Percentiles rank a stretch among this genome's conserved stretches.
These are phyloP conservation scores for Hypoxylon sp. DNA, from an alignment of 2,329 filamentous ascomycete genomes.

Conservation along the genomic window DNA sequence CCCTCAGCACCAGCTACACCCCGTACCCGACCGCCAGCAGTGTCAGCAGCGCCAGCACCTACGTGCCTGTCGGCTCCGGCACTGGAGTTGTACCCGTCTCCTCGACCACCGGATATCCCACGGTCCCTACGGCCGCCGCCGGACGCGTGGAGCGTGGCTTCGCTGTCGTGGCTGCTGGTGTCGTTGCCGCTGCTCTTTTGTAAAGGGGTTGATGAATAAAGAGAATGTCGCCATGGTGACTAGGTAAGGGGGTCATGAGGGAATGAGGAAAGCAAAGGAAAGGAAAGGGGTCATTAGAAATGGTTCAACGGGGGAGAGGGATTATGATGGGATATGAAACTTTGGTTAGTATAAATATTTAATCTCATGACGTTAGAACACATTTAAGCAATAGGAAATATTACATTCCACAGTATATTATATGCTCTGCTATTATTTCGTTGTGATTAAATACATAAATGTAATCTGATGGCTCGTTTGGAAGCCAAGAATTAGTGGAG, in stretches of 20 bases:
- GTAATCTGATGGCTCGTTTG: no score
- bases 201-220: conserved; percentile 24
- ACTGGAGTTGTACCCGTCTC: conserved; percentile 13
- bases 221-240: conserved; percentile 2
- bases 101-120: conserved; percentile 22
- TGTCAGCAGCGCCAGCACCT: conserved; percentile 2
- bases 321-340: conserved; percentile 9
- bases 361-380: conserved; percentile 15
- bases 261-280: conserved; percentile 12
- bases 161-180: conserved; percentile 37
- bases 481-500: no score
- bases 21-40: background rate
- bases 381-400: background rate
- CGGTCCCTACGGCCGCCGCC: conserved; percentile 41
- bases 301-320: conserved; percentile 15
- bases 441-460: no score
- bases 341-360: conserved; percentile 20
- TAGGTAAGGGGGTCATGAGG: conserved; percentile 13
- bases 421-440: background rate
- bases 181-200: conserved; percentile 37
- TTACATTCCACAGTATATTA: background rate
- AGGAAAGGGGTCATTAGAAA: conserved; percentile 24
- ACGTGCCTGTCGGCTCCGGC: conserved; percentile 4
- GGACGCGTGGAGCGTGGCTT: conserved; percentile 36
- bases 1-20: conserved; percentile 17